Evolutionary conservation across 306 rosid genomes (phyloP).

Genomic region (Fagus crenata): DNA sequence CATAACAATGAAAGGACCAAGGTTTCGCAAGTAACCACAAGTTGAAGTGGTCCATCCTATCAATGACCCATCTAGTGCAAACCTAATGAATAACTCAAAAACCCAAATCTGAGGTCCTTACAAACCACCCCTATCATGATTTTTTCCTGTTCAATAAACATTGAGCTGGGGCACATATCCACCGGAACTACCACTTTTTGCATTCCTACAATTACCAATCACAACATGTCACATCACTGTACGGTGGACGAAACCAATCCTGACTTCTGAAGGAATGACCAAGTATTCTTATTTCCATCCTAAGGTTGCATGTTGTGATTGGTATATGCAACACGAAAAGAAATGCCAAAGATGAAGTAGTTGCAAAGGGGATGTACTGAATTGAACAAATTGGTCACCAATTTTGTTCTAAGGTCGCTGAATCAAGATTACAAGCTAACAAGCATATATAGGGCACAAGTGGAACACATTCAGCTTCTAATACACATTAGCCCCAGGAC

Average conservation of each 20-base stretch:
- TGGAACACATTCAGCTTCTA: not conserved
- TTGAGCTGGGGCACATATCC: slow-evolving; percentile 30
- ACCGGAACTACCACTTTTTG: slow-evolving; percentile 31
- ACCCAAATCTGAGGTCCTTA: slow-evolving; percentile 24
- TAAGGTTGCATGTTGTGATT: slow-evolving; percentile 38
- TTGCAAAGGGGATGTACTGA: slow-evolving; percentile 30
- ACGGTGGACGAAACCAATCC: slow-evolving; percentile 28
- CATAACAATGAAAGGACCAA: slow-evolving; percentile 22
- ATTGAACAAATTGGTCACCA: slow-evolving; percentile 26
- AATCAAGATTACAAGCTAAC: not conserved
- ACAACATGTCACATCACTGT: slow-evolving; percentile 39
- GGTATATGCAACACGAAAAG: slow-evolving; percentile 24
- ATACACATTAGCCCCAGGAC: not conserved
- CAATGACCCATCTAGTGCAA: slow-evolving; percentile 13
- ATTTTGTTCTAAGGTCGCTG: slow-evolving; percentile 14
- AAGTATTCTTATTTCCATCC: slow-evolving; percentile 22
- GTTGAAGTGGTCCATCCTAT: slow-evolving; percentile 14
- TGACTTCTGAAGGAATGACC: slow-evolving; percentile 28
- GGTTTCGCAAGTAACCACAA: slow-evolving; percentile 23
- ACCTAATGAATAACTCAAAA: slow-evolving; percentile 25
- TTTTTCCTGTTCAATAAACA: slow-evolving; percentile 40
- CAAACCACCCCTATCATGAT: slow-evolving; percentile 25
- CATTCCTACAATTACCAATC: slow-evolving; percentile 45
- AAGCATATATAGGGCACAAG: slow-evolving; percentile 1
- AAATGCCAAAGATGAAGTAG: slow-evolving; percentile 10